Evolutionary conservation across 495 filamentous ascomycete species (phyloP), one percentile per base, ranked within the genome.

Genomic region (Clavariopsis aquatica): DNA sequence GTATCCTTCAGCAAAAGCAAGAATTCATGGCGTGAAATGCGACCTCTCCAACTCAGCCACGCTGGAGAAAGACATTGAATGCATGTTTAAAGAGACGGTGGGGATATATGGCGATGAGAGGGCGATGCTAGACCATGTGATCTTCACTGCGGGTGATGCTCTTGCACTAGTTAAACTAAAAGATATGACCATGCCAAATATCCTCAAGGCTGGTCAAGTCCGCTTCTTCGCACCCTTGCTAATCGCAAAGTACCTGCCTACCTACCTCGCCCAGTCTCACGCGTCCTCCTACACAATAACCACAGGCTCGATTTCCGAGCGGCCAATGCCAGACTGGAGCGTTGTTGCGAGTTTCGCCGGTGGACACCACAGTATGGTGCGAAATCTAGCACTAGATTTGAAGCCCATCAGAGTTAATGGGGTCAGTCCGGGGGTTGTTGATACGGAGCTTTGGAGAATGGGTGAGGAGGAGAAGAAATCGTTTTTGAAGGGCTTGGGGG

Each of bases 71-170:
- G 70, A 71, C 34, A 38, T 76, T 54, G 57, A 52, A n/a, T 36
- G n/a, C 6, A 64, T 76, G 22, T 66, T 77, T 60, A 61, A 76
- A 22, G 43, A 47, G n/a, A 60, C 62, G 15, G 49, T 58, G 10
- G n/a, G 22, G 22, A n/a, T 31, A 22, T 46, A 58, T 13, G 38
- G 6, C 8, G 49, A 23, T 28, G 38, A 55, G 36, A 72, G 72
- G n/a, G n/a, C n/a, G n/a, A n/a, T n/a, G 36, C 45, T 76, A 19
- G 71, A 77, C 51, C 75, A 77, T 52, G 65, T 76, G 20, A 64
- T 77, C 26, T 67, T 68, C 70, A 77, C 75, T 3, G 75, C 75
- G 9, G 75, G 65, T 38, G 74, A 74, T 52, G 43, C 74, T 4
- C 57, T 77, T 3, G 49, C 38, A n/a, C 43, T 63, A 19, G 62